Percentiles rank a stretch among this genome's conserved stretches.
phyloP scores from a whole-genome alignment of 495 filamentous ascomycete species.

The Neurospora terricola region DNA sequence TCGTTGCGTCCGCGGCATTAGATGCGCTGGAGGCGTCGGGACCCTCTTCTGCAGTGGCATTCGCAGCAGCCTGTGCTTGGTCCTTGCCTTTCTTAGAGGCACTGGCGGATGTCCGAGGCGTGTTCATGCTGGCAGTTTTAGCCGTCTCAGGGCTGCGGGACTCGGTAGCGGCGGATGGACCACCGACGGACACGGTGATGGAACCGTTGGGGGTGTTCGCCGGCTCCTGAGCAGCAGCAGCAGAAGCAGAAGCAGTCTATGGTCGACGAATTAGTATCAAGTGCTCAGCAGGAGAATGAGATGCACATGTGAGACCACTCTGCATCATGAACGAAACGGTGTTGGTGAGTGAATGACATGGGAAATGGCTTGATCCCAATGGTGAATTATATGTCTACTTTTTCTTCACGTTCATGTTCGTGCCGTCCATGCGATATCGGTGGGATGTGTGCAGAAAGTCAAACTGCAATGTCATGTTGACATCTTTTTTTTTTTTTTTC shows the following conservation, averaged over 20 bases:
- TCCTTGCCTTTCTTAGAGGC: not conserved
- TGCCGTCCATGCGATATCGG: not conserved
- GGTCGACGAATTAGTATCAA: not conserved
- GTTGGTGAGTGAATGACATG: not conserved
- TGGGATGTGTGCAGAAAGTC: not conserved
- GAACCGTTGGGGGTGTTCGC: not conserved
- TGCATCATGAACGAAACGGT: not conserved
- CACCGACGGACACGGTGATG: not conserved
- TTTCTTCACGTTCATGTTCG: not conserved
- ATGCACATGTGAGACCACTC: not conserved
- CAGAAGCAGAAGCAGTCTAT: not conserved
- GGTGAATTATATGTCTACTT: not conserved
- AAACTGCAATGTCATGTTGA: not conserved
- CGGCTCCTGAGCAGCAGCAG: not conserved
- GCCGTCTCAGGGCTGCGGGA: not conserved
- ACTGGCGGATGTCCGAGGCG: not conserved
- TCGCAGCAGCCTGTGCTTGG: not conserved
- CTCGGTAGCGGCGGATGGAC: not conserved
- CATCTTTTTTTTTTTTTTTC: not conserved
- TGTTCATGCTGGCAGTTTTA: not conserved
- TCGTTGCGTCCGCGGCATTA: not conserved
- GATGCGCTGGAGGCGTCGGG: not conserved
- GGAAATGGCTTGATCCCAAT: not conserved
- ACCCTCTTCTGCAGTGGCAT: not conserved
- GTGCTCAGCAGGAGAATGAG: not conserved